Evolutionary conservation across 2,329 filamentous ascomycete species (phyloP).

Genomic region (Penicillium sp.): DNA sequence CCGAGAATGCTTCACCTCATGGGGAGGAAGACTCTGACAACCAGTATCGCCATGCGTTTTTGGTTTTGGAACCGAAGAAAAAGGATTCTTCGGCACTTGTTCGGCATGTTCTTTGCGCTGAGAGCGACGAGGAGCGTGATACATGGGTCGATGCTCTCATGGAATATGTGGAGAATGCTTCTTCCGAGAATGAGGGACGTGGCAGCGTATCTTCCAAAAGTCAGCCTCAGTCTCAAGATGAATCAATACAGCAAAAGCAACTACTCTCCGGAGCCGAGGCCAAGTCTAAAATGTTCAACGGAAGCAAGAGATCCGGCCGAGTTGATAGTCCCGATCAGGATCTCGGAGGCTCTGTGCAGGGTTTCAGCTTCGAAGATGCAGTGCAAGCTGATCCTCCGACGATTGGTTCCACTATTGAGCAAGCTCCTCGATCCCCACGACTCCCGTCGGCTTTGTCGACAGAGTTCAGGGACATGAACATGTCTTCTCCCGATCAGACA

Average conservation of each 20-base stretch:
- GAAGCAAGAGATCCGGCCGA: constrained; percentile 30
- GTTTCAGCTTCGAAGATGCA: constrained; percentile 57
- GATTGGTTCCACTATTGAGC: constrained; percentile 44
- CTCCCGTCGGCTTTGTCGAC: constrained; percentile 29
- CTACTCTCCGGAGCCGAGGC: constrained; percentile 11
- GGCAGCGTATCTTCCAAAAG: constrained; percentile 18
- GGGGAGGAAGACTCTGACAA: constrained; percentile 76
- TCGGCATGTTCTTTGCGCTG: constrained; percentile 90
- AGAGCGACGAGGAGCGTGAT: constrained; percentile 89
- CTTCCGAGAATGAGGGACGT: constrained; percentile 33
- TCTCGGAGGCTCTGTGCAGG: constrained; percentile 40
- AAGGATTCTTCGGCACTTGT: constrained; percentile 87
- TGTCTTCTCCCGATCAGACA: constrained; percentile 29
- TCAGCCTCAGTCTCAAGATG: constrained; percentile 19
- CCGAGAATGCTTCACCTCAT: constrained; percentile 60
- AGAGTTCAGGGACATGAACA: constrained; percentile 29
- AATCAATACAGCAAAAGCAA: constrained; percentile 20
- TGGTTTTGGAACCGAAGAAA: constrained; percentile 92
- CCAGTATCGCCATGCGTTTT: constrained; percentile 93
- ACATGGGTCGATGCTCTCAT: constrained; percentile 88
- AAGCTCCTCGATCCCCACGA: constrained; percentile 35
- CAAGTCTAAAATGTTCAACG: constrained; percentile 28
- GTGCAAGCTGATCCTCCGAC: constrained; percentile 58
- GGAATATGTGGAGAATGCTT: constrained; percentile 70
- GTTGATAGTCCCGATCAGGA: constrained; percentile 42